Base-by-base conservation (phyloP, 106 monocot genomes). In the Cymbidium sinense region DNA sequence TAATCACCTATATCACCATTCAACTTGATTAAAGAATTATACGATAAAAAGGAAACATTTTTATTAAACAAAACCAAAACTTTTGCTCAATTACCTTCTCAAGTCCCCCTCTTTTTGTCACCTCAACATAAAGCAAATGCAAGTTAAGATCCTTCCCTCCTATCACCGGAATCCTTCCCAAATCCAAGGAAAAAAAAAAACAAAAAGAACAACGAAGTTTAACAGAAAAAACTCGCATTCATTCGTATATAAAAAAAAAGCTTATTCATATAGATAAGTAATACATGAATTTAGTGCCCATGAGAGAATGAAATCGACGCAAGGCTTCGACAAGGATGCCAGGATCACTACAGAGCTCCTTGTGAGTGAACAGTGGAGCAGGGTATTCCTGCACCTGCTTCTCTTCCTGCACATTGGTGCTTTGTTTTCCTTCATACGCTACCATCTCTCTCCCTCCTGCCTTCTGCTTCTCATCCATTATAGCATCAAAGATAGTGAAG, bases 141-240 rank as follows among this genome's bases (percentile, higher is more conserved):
- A 96, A 44, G 70, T 93, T 86, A 3, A 96, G 80, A 34, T 90
- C 93, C 77, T 90, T 93, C 54, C 95, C 95, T 77, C 95, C 95
- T 78, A 95, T 87, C 78, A 95, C 90, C 76, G 93, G 93, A 39
- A 83, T 72, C 90, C 95, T 95, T n/a, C 67, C 12, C 30, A 67
- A 39, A 20, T 47, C 47, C 17, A 44, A 44, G 2, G 1, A 47
- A 47, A 47, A 47, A 47, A 12, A 39, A 9, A 7, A 47, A 39
- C 37, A 47, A 47, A 47, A 47, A 47, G 15, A 47, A 47, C 13
- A 64, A 15, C 33, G 44, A 33, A 13, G 11, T 47, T 47, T 47
- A 47, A 47, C 47, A 47, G 12, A 17, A 11, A 47, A 47, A 47
- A 11, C n/a, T 47, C 47, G 0, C 47, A 47, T 47, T 11, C 13